Percentiles rank a stretch among this genome's conserved stretches.
These are phyloP conservation scores for Boeremia lycopersici DNA, from an alignment of 2,329 filamentous ascomycete species.

Conservation along the genomic window DNA sequence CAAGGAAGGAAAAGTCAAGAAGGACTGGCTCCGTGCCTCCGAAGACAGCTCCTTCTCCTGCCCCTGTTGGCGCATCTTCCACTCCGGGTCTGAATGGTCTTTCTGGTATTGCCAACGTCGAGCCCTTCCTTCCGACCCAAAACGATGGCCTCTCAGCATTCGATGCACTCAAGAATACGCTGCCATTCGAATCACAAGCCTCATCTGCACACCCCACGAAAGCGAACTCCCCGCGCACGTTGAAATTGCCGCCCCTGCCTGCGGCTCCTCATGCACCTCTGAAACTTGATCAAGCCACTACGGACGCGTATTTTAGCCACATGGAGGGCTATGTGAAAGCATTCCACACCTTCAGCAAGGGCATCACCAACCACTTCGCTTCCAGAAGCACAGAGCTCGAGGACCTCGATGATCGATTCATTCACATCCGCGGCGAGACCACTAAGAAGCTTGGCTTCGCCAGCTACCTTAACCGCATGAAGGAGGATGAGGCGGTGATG, in stretches of 20 bases:
- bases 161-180: slow-evolving; percentile 57
- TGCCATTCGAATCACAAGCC: slow-evolving; percentile 65
- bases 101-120: slow-evolving; percentile 56
- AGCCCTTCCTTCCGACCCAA: slow-evolving; percentile 56
- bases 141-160: slow-evolving; percentile 59
- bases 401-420: slow-evolving; percentile 54
- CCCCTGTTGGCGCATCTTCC: slow-evolving; percentile 20
- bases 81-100: slow-evolving; percentile 51
- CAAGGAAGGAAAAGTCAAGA: slow-evolving; percentile 6
- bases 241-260: slow-evolving; percentile 60
- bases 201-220: slow-evolving; percentile 52
- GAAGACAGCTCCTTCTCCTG: slow-evolving; percentile 20
- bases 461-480: slow-evolving; percentile 65
- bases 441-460: slow-evolving; percentile 58
- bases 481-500: slow-evolving; percentile 69
- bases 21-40: slow-evolving; percentile 16
- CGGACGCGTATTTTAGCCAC: slow-evolving; percentile 58
- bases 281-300: slow-evolving; percentile 55
- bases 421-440: slow-evolving; percentile 58
- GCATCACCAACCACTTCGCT: slow-evolving; percentile 62
- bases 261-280: slow-evolving; percentile 53
- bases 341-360: slow-evolving; percentile 62
- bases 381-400: slow-evolving; percentile 56
- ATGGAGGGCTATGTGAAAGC: slow-evolving; percentile 63
- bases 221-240: slow-evolving; percentile 44